Percentiles rank a stretch among this genome's conserved stretches.
Conservation (phyloP, 1,139 yeast genomes). For the Blastobotrys petasosporus region DNA sequence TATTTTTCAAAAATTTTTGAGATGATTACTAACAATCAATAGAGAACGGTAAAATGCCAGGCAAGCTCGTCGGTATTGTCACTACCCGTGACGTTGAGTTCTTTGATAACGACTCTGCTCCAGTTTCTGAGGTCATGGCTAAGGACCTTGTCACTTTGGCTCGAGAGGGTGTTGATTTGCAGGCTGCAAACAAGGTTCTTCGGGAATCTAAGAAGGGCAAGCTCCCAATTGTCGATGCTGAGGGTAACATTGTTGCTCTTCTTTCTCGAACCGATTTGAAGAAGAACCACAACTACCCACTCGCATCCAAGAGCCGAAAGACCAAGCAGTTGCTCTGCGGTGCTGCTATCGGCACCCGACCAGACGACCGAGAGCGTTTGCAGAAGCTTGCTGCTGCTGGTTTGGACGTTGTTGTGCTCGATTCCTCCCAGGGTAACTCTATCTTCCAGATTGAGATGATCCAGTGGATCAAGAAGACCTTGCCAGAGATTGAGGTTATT, state of each 20-base stretch:
- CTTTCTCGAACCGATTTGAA: conserved; percentile 94
- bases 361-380: conserved; percentile 82
- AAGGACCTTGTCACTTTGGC: conserved; percentile 77
- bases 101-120: conserved; percentile 62
- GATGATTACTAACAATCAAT: conserved; percentile 15
- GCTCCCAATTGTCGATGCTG: conserved; percentile 80
- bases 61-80: conserved; percentile 88
- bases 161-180: conserved; percentile 51
- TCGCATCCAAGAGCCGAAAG: conserved; percentile 86
- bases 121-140: conserved; percentile 82
- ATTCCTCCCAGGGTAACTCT: conserved; percentile 97
- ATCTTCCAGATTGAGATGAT: conserved; percentile 90
- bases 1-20: conserved; percentile 7
- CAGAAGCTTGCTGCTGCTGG: conserved; percentile 88
- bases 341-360: conserved; percentile 96
- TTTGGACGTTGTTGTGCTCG: conserved; percentile 90
- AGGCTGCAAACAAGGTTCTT: conserved; percentile 84
- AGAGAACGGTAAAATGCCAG: conserved; percentile 84
- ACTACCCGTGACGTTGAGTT: conserved; percentile 97
- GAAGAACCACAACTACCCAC: conserved; percentile 90
- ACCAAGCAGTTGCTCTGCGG: conserved; percentile 97
- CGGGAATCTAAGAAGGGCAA: conserved; percentile 96
- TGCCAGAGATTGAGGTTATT: conserved; percentile 77
- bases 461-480: conserved; percentile 77
- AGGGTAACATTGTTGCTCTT: conserved; percentile 76